Base-by-base conservation (phyloP, 306 rosid genomes). In the Quercus robur region DNA sequence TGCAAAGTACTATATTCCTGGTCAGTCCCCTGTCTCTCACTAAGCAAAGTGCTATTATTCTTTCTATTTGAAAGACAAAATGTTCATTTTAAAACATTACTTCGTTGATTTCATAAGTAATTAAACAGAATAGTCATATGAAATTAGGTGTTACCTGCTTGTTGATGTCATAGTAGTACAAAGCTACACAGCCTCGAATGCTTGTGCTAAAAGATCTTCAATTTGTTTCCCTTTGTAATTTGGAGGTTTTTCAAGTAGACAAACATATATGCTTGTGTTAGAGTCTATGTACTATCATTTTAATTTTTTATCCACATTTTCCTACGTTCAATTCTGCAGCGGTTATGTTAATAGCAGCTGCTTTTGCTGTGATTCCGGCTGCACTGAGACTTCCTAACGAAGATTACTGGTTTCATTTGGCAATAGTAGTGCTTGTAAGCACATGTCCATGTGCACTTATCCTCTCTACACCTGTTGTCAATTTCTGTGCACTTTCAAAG, bases 391-490 rank as follows among this genome's bases (percentile, higher is more conserved):
- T 77, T 51, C 88, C 77, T 62, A 83, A 90, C 7, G 82, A 59
- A 76, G 85, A 66, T 25, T 78, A 79, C 21, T 95, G 99, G 99
- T 75, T 91, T 89, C 98, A 93, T 82, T 79, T 91, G 52, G 96
- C 99, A 17, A 74, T 95, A 75, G 99, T 95, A 54, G 90, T 95
- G 78, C 78, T 95, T 71, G 97, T 95, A 46, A 95, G 98, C 71
- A 95, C 97, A 5, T 95, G 98, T 44, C 99, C 99, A 4, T 95
- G 99, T 77, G 92, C 97, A 54, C 97, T 95, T 77, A 72, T 95
- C 62, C 98, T 95, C 75, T 95, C 99, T 19, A 91, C 99, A 0
- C 99, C 99, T 15, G 93, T 93, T 59, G 99, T 97, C n/a, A 93
- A 94, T 18, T 95, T 95, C 71, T 95, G 98, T 82, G 93, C 99